A percentile compares a stretch with the other conserved stretches of the same genome.
Conservation (phyloP, 805 yeast genomes). For the Ogataea philodendri region DNA sequence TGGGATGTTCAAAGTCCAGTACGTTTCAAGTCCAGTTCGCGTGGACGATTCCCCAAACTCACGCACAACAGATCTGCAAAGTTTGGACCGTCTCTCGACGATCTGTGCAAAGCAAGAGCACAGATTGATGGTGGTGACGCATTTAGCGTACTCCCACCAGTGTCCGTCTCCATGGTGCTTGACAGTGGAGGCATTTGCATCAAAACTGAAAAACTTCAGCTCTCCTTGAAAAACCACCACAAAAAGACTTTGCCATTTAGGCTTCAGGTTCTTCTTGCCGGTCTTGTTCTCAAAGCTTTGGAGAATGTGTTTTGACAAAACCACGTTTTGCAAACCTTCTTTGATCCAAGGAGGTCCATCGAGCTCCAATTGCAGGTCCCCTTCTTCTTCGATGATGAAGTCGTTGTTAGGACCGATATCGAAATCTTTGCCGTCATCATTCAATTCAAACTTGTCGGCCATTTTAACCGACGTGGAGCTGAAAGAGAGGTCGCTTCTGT, state of each 20-base stretch:
- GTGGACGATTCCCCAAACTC: conserved; percentile 27
- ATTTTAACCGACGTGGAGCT: conserved; percentile 13
- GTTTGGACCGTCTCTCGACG: conserved; percentile 35
- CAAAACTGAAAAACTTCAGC: conserved; percentile 54
- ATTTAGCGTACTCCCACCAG: conserved; percentile 64
- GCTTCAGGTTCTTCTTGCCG: conserved; percentile 3
- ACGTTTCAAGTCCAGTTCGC: conserved; percentile 36
- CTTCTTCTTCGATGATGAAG: conserved; percentile 38
- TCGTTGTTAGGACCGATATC: conserved; percentile 5
- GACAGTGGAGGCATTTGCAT: conserved; percentile 16
- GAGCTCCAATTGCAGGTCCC: conserved; percentile 60
- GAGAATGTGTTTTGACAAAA: conserved; percentile 14
- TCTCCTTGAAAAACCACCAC: conserved; percentile 71
- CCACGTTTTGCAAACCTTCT: conserved; percentile 58
- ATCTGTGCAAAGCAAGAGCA: conserved; percentile 51
- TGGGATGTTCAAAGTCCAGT: conserved; percentile 60
- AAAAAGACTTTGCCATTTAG: conserved; percentile 49
- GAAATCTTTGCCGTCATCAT: conserved; percentile 15
- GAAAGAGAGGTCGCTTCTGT: conserved; percentile 20
- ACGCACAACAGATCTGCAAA: conserved; percentile 17
- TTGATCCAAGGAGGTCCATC: conserved; percentile 77
- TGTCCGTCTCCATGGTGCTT: conserved; percentile 49
- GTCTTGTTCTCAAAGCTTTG: conserved; percentile 1
- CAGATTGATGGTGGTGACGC: conserved; percentile 50
- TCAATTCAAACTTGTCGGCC: conserved; percentile 13